Conservation (phyloP, 2,329 filamentous ascomycete genomes). For the Neofusicoccum parvum region DNA sequence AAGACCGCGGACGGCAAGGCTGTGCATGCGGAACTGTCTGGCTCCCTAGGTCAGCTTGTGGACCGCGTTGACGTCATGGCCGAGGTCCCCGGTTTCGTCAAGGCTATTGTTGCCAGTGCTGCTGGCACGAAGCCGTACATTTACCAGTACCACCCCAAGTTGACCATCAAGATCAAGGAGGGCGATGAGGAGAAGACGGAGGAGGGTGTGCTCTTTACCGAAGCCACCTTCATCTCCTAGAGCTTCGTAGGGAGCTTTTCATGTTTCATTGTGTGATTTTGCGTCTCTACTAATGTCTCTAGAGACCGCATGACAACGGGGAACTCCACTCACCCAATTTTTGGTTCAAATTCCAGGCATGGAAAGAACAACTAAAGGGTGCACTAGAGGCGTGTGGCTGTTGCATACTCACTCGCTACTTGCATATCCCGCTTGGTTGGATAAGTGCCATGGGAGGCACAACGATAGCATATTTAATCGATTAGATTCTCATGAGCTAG, state of each 20-base stretch:
- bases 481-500: constrained; percentile 14
- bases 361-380: background rate
- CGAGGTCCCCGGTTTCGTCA: constrained; percentile 93
- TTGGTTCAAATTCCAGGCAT: constrained; percentile 1
- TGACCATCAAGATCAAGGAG: constrained; percentile 80
- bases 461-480: constrained; percentile 14
- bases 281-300: constrained; percentile 14
- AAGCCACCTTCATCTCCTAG: constrained; percentile 90
- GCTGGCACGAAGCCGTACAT: constrained; percentile 96
- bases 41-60: constrained; percentile 66
- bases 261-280: background rate
- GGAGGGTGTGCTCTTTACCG: constrained; percentile 76
- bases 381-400: constrained; percentile 10
- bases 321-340: constrained; percentile 1
- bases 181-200: constrained; percentile 79
- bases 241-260: background rate
- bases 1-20: constrained; percentile 74
- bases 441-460: constrained; percentile 3
- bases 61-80: constrained; percentile 96
- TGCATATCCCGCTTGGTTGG: constrained; percentile 9
- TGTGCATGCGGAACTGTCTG: constrained; percentile 70
- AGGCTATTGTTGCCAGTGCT: constrained; percentile 85
- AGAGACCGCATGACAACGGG: background rate
- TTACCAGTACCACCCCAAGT: constrained; percentile 82
- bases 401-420: constrained; percentile 14